Evolutionary conservation across 495 filamentous ascomycete genomes (phyloP).

Genomic region (Penicillium herquei): DNA sequence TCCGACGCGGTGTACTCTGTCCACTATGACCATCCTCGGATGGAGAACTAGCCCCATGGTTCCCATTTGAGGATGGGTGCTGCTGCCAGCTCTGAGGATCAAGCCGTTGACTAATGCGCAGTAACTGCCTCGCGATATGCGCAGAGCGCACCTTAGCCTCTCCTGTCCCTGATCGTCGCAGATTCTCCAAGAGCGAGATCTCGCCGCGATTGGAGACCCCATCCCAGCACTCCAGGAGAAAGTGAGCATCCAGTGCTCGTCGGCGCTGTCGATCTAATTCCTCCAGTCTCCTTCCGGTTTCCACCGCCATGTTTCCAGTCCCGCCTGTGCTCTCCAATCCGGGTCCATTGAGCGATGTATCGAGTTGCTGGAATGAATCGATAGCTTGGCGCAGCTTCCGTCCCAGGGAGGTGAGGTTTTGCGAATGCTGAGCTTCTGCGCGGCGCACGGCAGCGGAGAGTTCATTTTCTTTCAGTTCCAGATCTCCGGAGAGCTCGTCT

Average conservation of each 20-base stretch:
- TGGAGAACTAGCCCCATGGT: conserved; percentile 32
- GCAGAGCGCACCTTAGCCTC: conserved; percentile 89
- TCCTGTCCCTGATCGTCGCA: conserved; percentile 71
- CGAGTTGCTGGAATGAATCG: conserved; percentile 83
- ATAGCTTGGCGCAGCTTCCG: conserved; percentile 88
- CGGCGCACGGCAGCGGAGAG: conserved; percentile 82
- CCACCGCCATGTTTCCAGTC: conserved; percentile 90
- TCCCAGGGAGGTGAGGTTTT: conserved; percentile 80
- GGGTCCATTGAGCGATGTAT: conserved; percentile 65
- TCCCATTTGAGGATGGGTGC: conserved; percentile 57
- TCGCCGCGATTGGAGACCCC: conserved; percentile 86
- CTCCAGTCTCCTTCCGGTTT: conserved; percentile 90
- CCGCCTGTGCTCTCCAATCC: conserved; percentile 64
- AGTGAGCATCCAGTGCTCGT: conserved; percentile 87
- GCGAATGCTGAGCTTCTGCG: conserved; percentile 87
- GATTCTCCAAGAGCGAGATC: conserved; percentile 75
- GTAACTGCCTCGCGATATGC: conserved; percentile 82
- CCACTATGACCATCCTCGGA: conserved; percentile 37
- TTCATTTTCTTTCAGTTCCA: conserved; percentile 85
- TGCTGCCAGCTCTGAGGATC: conserved; percentile 71
- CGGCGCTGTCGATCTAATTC: conserved; percentile 89
- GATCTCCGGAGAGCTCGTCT: conserved; percentile 75
- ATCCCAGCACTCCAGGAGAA: conserved; percentile 93
- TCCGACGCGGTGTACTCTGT: conserved; percentile 44
- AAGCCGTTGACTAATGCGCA: conserved; percentile 81